These are phyloP conservation scores for Cadophora sp. DNA, from an alignment of 2,329 filamentous ascomycete species.

Conservation along the genomic window DNA sequence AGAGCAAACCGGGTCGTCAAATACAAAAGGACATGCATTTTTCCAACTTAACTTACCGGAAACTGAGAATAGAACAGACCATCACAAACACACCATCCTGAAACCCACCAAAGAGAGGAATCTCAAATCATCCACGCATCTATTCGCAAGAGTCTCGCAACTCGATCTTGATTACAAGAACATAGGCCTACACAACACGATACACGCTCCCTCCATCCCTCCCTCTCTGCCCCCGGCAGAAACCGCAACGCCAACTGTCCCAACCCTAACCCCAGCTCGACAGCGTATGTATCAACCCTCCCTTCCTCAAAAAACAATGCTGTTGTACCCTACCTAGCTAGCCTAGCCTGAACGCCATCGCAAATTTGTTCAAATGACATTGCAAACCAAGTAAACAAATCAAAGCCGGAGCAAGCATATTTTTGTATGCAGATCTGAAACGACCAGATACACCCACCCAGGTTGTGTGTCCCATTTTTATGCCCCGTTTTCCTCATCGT, in stretches of 20 bases:
- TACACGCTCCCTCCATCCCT: neutral
- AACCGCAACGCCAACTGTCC: slow-evolving; percentile 18
- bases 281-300: neutral
- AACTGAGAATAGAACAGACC: no score
- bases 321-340: neutral
- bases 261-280: neutral
- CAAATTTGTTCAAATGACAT: slow-evolving; percentile 22
- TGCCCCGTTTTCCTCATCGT: slow-evolving; percentile 38
- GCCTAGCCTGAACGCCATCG: slow-evolving; percentile 36
- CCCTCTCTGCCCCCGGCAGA: neutral
- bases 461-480: slow-evolving; percentile 19
- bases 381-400: neutral
- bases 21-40: no score
- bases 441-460: neutral
- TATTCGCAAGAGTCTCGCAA: neutral
- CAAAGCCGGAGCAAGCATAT: neutral
- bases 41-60: no score
- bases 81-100: no score
- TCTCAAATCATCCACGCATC: neutral
- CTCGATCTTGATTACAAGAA: slow-evolving; percentile 14
- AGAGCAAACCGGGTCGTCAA: no score
- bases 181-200: slow-evolving; percentile 14
- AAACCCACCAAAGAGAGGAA: neutral
- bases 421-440: slow-evolving; percentile 5
- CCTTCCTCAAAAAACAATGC: neutral